phyloP scores from a whole-genome alignment of 345 rosid genomes.

The Eucalyptus tenuipes region DNA sequence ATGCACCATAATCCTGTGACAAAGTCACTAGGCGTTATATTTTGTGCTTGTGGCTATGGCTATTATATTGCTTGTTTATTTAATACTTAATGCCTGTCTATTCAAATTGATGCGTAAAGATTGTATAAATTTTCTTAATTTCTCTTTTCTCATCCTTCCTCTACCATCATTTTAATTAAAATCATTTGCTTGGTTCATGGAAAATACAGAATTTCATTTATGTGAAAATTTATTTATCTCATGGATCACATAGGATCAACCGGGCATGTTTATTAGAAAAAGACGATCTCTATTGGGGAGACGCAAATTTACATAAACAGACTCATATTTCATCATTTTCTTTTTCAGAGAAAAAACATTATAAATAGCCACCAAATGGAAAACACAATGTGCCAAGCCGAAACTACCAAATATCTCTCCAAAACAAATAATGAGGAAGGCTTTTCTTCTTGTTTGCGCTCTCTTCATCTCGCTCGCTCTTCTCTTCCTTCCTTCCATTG shows the following conservation, averaged over 20 bases:
- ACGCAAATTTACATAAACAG: background rate
- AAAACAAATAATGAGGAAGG: background rate
- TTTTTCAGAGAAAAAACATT: background rate
- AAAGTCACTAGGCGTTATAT: background rate
- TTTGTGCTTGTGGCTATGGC: background rate
- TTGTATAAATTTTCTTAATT: background rate
- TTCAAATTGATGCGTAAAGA: background rate
- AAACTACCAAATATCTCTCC: background rate
- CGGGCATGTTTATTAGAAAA: background rate
- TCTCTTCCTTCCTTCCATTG: background rate
- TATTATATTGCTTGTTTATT: background rate
- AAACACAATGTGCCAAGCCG: background rate
- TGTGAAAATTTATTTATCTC: background rate
- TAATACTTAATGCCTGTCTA: background rate
- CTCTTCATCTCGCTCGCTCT: background rate
- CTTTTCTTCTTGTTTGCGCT: background rate
- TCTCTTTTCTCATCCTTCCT: background rate
- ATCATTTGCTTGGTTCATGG: background rate
- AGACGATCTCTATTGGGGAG: background rate
- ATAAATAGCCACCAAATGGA: background rate
- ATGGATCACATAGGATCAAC: background rate
- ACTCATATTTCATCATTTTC: background rate
- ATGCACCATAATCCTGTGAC: background rate
- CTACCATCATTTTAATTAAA: background rate
- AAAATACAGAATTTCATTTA: background rate